Evolutionary conservation across 176 grass and related monocot species (phyloP).

Genomic region (Musa acuminata): DNA sequence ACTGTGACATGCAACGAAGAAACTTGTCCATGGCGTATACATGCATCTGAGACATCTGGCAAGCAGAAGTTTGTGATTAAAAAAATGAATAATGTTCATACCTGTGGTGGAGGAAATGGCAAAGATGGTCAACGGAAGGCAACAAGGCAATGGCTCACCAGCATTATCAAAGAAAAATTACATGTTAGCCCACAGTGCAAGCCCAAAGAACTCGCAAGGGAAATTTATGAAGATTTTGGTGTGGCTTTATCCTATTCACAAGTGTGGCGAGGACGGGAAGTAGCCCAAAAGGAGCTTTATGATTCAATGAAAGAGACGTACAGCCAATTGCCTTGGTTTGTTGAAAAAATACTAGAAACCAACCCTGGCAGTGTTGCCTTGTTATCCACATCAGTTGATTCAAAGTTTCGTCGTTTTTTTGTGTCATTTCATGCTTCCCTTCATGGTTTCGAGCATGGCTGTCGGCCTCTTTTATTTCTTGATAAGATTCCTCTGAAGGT

Average conservation of each 20-base stretch:
- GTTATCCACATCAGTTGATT: constrained; percentile 58
- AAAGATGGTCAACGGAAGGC: constrained; percentile 71
- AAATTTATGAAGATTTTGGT: constrained; percentile 81
- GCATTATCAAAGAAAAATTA: constrained; percentile 89
- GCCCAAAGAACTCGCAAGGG: constrained; percentile 81
- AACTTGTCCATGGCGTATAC: constrained; percentile 74
- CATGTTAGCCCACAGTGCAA: constrained; percentile 59
- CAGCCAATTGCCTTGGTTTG: constrained; percentile 84
- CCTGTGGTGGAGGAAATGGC: constrained; percentile 65
- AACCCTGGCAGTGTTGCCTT: constrained; percentile 86
- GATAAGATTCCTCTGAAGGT: constrained; percentile 88
- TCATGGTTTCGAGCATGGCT: constrained; percentile 74
- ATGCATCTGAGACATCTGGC: constrained; percentile 84
- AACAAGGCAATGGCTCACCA: constrained; percentile 84
- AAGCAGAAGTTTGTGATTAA: constrained; percentile 96
- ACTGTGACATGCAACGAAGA: constrained; percentile 75
- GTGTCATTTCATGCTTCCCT: constrained; percentile 93
- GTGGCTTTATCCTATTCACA: constrained; percentile 84
- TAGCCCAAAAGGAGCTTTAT: constrained; percentile 84
- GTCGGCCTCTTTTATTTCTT: constrained; percentile 85
- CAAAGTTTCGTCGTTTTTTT: constrained; percentile 89
- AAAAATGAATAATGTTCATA: constrained; percentile 89
- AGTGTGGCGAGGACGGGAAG: constrained; percentile 87
- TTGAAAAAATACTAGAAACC: constrained; percentile 71
- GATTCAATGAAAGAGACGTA: constrained; percentile 84